Base-by-base conservation (phyloP, 257 asterid species). In the Avicennia marina region DNA sequence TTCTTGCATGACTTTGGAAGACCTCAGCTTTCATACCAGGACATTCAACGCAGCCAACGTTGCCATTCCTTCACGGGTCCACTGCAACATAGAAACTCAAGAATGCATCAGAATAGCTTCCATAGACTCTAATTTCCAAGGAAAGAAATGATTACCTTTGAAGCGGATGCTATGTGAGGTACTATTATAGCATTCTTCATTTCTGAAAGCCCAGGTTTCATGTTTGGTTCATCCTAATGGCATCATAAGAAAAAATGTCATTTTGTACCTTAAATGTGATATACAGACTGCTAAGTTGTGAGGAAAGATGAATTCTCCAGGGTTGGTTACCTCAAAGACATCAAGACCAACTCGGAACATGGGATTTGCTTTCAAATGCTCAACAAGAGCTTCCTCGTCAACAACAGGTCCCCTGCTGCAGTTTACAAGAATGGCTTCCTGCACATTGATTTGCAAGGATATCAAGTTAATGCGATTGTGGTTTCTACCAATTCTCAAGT, bases 61-160 rank as follows among this genome's bases (percentile, higher is more conserved):
- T 15, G 98, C 98, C 98, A 90, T 90, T 74, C 98, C 98, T 77
- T 90, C 96, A 22, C 98, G 98, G 68, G 96, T 90, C 98, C 98
- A 90, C 98, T 90, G 81, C 81, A 60, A 21, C 17, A 67, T 41
- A 1, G 20, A 59, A 15, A 25, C 6, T 7, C 41, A 32, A 53
- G 26, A 6, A 31, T n/a, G 32, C 4, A 1, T 31, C 4, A 11
- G 33, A 41, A 29, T 56, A 50, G 49, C 18, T 56, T 6, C 4
- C 2, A 52, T 6, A 46, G 11, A 42, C 1, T n/a, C 2, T 48
- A 32, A 31, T 51, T 33, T 8, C 15, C 21, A 33, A 20, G 42
- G 21, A 58, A 7, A 9, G 32, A 19, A 10, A 53, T 6, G 4
- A 12, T 60, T 73, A 90, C 98, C 95, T 90, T 90, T 11, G 98